Evolutionary conservation across 192 early-diverging fungal species (phyloP).

Genomic region (Linnemannia hyalina): DNA sequence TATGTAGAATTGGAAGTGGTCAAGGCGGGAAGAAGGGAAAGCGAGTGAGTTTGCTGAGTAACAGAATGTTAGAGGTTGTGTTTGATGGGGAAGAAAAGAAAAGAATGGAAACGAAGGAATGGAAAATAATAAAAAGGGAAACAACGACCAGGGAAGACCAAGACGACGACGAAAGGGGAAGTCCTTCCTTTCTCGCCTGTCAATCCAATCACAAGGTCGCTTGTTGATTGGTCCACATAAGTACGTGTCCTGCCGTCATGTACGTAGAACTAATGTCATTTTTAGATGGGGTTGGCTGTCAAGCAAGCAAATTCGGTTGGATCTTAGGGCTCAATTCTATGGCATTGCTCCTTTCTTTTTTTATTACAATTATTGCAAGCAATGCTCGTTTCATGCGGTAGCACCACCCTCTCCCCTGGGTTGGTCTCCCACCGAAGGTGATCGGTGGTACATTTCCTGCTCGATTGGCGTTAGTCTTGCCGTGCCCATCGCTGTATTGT

Average conservation of each 20-base stretch:
- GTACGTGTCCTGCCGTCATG: background rate
- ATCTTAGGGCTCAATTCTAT: background rate
- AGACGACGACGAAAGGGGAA: background rate
- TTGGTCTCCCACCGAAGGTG: background rate
- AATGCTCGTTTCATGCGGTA: background rate
- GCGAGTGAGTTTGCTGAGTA: background rate
- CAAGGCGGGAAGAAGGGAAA: background rate
- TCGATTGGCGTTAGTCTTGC: background rate
- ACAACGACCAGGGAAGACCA: background rate
- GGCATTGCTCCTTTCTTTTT: background rate
- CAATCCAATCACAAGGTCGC: background rate
- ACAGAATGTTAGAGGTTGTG: background rate
- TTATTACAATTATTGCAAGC: background rate
- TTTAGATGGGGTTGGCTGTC: background rate
- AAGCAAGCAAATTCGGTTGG: background rate
- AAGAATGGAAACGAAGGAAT: background rate
- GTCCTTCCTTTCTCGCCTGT: background rate
- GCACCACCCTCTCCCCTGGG: background rate
- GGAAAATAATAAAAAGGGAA: background rate
- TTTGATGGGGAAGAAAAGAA: background rate
- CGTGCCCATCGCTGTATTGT: conserved; percentile 1
- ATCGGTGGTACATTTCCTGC: conserved; percentile 23
- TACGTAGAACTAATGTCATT: background rate
- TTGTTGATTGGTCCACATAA: background rate
- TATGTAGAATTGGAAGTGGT: background rate